Evolutionary conservation across 2,329 filamentous ascomycete species (phyloP), one percentile per base, ranked within the genome.

Genomic region (Fusarium sp.): DNA sequence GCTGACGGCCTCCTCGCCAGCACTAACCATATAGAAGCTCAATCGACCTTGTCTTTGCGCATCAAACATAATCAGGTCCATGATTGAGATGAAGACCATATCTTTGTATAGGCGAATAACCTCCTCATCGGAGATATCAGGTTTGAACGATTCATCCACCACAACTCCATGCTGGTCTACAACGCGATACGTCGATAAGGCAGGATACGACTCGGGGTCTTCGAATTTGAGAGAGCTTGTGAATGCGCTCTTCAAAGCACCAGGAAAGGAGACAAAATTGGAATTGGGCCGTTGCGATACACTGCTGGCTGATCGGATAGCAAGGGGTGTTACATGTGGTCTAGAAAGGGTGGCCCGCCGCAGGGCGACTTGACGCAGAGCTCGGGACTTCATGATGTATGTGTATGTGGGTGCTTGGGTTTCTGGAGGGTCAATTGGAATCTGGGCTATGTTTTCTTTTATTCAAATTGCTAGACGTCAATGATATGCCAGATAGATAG

Each of bases 31-130:
- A 83, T 99, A 99, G 84, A 99, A 99, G 82, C 92, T 95, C 63
- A 97, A 84, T 25, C 94, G 90, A n/a, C 95, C 95, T 83, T 99
- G 96, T 50, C 96, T 88, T 83, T 99, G 96, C 1, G 96, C 95
- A 79, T 99, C 96, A 79, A 97, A 98, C 95, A 98, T 98, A 81
- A 98, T 93, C 62, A 97, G 83, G 80, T 99, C 96, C 94, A 99
- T 96, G 75, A 98, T 93, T 63, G 93, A 91, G 15, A 92, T 85
- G 40, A 86, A 88, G 15, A 93, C 78, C 91, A 93, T 93, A 77
- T 91, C 89, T 67, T 84, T 87, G 81, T 92, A 92, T 58, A 91
- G 82, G 79, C 89, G 88, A 61, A 90, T 79, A 18, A 91, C 84
- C 72, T 87, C 83, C 57, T 88, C 86, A 59, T 96, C 91, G 44